Evolutionary conservation across 2,329 filamentous ascomycete genomes (phyloP).

Genomic region (Rutstroemia sydowiana): DNA sequence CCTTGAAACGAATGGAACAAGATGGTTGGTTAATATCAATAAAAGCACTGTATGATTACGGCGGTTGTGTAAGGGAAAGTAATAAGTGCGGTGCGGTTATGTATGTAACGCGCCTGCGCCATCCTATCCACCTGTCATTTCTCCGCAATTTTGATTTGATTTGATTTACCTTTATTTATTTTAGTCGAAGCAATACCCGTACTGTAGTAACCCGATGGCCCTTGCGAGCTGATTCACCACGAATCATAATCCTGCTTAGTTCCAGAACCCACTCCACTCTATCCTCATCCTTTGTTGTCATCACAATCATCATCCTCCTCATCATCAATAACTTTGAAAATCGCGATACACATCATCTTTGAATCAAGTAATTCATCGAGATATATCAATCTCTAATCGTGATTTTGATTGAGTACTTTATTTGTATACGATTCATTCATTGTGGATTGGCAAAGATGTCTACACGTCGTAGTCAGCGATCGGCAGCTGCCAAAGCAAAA

Average conservation of each 20-base stretch:
- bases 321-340: slow-evolving; percentile 6
- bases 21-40: slow-evolving; percentile 3
- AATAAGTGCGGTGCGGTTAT: slow-evolving; percentile 15
- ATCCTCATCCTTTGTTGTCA: neutral
- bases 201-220: slow-evolving; percentile 16
- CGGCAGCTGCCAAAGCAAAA: slow-evolving; percentile 23
- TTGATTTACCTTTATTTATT: too few species aligned
- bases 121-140: slow-evolving; percentile 2
- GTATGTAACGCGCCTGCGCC: slow-evolving; percentile 15
- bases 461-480: slow-evolving; percentile 26
- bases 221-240: slow-evolving; percentile 13
- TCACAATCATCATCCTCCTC: too few species aligned
- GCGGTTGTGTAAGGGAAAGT: neutral
- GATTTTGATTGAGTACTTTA: neutral
- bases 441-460: slow-evolving; percentile 20
- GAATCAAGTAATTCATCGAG: slow-evolving; percentile 9
- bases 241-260: slow-evolving; percentile 9
- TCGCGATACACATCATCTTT: neutral
- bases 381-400: neutral
- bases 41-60: neutral
- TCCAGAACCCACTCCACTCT: neutral
- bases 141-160: slow-evolving; percentile 11
- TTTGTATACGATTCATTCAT: slow-evolving; percentile 8
- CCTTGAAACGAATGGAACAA: neutral
- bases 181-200: slow-evolving; percentile 24